Base-by-base conservation (phyloP, 352 stramenopile species). In the Thalassiosira mediterranea region DNA sequence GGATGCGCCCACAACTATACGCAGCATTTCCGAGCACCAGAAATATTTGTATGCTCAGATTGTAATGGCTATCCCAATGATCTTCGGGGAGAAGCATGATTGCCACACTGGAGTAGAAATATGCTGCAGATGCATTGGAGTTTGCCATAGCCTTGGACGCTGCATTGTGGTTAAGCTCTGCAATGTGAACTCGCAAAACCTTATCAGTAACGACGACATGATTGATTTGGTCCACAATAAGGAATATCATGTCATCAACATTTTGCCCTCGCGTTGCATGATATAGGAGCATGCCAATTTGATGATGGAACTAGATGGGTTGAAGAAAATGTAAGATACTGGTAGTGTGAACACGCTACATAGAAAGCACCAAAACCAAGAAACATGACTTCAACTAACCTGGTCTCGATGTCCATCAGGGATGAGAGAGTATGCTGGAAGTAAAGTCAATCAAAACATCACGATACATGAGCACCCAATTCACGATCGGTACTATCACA, bases 351-450 rank as follows among this genome's bases (percentile, higher is more conserved):
- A 44, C 21, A 59, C 4, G 44, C 38, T n/a, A n/a, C n/a, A n/a
- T n/a, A n/a, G n/a, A n/a, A n/a, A n/a, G n/a, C n/a, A n/a, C n/a
- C n/a, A n/a, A n/a, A n/a, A n/a, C n/a, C n/a, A n/a, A n/a, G n/a
- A n/a, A n/a, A n/a, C n/a, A n/a, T n/a, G n/a, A n/a, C n/a, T n/a
- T n/a, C n/a, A n/a, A n/a, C n/a, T n/a, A 49, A 63, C 62, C 48
- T 57, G 25, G 62, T 54, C 42, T 40, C 34, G 58, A 1, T 78
- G 58, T 31, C 56, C 56, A 17, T 68, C 37, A 23, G 64, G 29
- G 38, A 90, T 84, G 17, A 87, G 62, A 32, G 51, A 57, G 48
- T 88, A 88, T 11, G 79, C 79, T 21, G n/a, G n/a, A n/a, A n/a
- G n/a, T n/a, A n/a, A n/a, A n/a, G n/a, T n/a, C n/a, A n/a, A n/a